Evolutionary conservation across 306 rosid species (phyloP).

Genomic region (Parietaria judaica): DNA sequence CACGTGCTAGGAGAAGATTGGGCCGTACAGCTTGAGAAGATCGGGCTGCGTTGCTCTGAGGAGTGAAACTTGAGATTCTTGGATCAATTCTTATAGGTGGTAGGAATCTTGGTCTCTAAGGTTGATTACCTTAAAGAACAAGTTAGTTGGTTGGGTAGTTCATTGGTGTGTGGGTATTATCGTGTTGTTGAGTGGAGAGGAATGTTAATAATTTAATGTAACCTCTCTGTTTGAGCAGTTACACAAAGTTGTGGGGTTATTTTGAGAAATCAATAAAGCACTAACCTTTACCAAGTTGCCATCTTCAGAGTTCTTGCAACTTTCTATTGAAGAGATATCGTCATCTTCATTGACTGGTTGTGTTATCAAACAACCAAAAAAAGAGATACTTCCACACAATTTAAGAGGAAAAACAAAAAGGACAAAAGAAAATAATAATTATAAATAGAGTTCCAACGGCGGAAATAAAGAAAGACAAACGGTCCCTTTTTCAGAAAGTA

Average conservation of each 20-base stretch:
- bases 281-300: background rate
- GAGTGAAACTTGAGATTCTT: conserved; percentile 40
- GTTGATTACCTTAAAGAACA: conserved; percentile 29
- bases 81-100: conserved; percentile 29
- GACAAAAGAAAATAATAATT: too few relatives aligned
- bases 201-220: conserved; percentile 33
- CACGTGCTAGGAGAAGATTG: conserved; percentile 72
- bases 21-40: conserved; percentile 78
- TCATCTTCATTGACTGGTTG: too few relatives aligned
- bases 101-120: conserved; percentile 18
- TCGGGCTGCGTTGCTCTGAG: conserved; percentile 50
- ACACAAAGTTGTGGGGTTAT: conserved; percentile 17
- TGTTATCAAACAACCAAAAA: too few relatives aligned
- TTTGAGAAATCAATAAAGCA: conserved; percentile 13
- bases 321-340: too few relatives aligned
- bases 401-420: too few relatives aligned
- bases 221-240: conserved; percentile 29
- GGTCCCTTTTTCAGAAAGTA: too few relatives aligned
- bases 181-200: conserved; percentile 23
- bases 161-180: conserved; percentile 38
- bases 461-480: too few relatives aligned
- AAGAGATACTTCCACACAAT: too few relatives aligned
- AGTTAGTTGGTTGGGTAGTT: conserved; percentile 26
- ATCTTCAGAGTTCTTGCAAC: background rate
- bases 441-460: too few relatives aligned